phyloP scores from a whole-genome alignment of 1,284 basidiomycete species.

The Ceratobasidium papillatum region DNA sequence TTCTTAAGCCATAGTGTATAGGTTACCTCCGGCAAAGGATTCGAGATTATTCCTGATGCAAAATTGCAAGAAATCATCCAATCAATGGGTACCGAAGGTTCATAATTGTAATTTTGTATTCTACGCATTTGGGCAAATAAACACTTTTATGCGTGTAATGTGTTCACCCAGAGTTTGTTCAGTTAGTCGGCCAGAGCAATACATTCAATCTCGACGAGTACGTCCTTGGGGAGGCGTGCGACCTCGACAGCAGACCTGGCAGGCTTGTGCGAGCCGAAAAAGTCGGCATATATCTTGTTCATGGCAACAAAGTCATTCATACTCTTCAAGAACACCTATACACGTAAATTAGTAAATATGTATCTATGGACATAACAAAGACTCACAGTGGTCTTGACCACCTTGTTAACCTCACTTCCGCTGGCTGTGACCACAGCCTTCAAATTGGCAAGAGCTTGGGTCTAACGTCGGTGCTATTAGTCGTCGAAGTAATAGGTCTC shows the following conservation, averaged over 20 bases:
- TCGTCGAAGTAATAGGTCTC: neutral
- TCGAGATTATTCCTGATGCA: constrained; percentile 82
- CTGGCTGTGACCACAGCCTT: constrained; percentile 84
- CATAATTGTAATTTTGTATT: constrained; percentile 37
- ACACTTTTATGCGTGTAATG: neutral
- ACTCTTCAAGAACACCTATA: constrained; percentile 87
- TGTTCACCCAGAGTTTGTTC: constrained; percentile 9
- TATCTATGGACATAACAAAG: neutral
- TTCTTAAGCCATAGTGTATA: constrained; percentile 48
- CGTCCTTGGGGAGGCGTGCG: constrained; percentile 77
- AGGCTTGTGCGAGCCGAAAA: constrained; percentile 92
- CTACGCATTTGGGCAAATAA: constrained; percentile 27
- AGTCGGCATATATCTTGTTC: constrained; percentile 79
- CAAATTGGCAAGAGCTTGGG: constrained; percentile 88
- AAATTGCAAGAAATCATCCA: constrained; percentile 84
- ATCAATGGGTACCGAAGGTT: constrained; percentile 52
- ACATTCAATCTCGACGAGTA: constrained; percentile 91
- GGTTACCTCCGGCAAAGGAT: constrained; percentile 80
- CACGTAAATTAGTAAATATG: neutral
- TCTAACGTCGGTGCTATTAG: constrained; percentile 48
- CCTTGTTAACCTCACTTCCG: constrained; percentile 77
- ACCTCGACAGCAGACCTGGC: constrained; percentile 91
- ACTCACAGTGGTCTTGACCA: constrained; percentile 86
- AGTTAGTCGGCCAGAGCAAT: constrained; percentile 60
- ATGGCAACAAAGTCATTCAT: constrained; percentile 91